phyloP scores from a whole-genome alignment of 441 rosid genomes.

The Metrosideros polymorpha region DNA sequence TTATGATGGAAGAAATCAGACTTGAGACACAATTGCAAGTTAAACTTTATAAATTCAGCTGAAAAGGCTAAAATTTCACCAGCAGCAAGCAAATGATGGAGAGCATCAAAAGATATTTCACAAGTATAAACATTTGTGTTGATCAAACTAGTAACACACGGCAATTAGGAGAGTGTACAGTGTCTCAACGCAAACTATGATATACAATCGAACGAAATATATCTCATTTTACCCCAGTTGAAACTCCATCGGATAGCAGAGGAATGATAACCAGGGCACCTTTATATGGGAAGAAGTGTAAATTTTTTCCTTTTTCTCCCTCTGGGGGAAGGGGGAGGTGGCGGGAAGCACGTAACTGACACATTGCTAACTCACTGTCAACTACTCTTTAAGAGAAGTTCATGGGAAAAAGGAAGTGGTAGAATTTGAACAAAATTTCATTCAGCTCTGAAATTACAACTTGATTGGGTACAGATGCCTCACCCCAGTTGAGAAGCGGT shows the following conservation, averaged over 20 bases:
- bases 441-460: background rate
- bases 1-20: background rate
- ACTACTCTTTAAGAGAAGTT: background rate
- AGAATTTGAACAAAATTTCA: background rate
- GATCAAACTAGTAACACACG: background rate
- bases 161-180: background rate
- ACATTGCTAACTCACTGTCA: background rate
- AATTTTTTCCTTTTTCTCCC: background rate
- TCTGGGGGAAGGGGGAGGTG: background rate
- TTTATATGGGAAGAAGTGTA: background rate
- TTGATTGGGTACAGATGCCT: background rate
- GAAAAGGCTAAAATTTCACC: background rate
- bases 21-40: background rate
- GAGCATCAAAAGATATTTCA: background rate
- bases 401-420: background rate
- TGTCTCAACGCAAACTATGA: background rate
- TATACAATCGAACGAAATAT: background rate
- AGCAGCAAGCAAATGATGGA: background rate
- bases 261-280: background rate
- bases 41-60: background rate
- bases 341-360: background rate
- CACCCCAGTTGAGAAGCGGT: constrained; percentile 16
- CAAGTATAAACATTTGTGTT: rapidly evolving
- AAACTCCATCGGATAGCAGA: background rate
- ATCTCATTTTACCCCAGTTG: background rate